These are phyloP conservation scores for Osmanthus fragrans DNA, from an alignment of 257 asterid species.

Conservation along the genomic window DNA sequence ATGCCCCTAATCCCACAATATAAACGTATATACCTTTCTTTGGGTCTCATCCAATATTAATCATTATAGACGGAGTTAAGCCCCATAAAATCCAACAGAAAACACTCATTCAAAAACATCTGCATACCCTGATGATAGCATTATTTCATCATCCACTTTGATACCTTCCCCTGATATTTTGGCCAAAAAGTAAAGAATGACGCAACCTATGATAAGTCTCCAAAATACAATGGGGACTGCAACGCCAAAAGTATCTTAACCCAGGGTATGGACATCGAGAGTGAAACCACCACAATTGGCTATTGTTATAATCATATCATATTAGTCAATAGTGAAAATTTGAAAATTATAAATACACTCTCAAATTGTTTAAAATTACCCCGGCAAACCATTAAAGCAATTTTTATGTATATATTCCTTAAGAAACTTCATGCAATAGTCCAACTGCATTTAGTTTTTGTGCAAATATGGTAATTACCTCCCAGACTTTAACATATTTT, in stretches of 20 bases:
- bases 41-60: not conserved
- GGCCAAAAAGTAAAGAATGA: not conserved
- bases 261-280: not conserved
- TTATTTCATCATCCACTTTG: not conserved
- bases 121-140: not conserved
- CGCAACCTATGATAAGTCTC: not conserved
- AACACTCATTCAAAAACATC: not conserved
- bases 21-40: not conserved
- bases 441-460: not conserved
- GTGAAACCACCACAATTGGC: not conserved
- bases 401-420: not conserved
- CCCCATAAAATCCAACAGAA: slow-evolving; percentile 1
- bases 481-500: slow-evolving; percentile 45
- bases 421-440: not conserved
- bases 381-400: not conserved
- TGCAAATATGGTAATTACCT: slow-evolving; percentile 26
- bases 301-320: not conserved
- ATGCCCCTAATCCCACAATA: not conserved
- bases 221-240: not conserved
- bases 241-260: not conserved
- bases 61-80: not conserved
- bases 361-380: not conserved
- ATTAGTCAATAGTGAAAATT: not conserved
- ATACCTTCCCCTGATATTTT: not conserved
- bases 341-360: not conserved